Conservation (phyloP, 768 basidiomycete genomes). For the Lentinula edodes region DNA sequence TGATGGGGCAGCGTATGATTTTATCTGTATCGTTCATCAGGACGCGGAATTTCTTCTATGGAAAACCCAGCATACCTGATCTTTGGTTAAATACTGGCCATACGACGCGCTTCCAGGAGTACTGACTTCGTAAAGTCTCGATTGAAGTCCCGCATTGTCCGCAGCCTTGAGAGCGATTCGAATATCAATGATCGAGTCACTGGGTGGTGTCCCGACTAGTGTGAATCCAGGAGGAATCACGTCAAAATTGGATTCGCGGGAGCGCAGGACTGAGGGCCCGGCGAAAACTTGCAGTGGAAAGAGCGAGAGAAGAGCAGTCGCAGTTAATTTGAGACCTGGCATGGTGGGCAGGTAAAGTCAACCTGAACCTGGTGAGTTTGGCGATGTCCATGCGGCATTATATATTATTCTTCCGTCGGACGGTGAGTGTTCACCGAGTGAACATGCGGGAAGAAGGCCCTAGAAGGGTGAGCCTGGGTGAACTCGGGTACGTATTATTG, state of each 20-base stretch:
- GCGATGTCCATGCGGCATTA: neutral
- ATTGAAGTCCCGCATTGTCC: slow-evolving; percentile 21
- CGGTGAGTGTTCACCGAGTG: neutral
- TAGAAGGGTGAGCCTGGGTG: no score
- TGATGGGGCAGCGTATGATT: slow-evolving; percentile 12
- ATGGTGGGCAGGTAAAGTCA: neutral
- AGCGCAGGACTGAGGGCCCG: neutral
- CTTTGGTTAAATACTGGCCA: slow-evolving; percentile 22
- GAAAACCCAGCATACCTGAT: slow-evolving; percentile 15
- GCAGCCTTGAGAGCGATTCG: slow-evolving; percentile 24
- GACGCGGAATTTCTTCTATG: neutral
- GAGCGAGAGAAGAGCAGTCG: neutral
- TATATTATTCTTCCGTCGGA: neutral
- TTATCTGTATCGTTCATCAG: slow-evolving; percentile 10
- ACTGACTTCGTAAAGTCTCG: slow-evolving; percentile 23
- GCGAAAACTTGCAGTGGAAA: neutral
- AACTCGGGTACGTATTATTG: neutral
- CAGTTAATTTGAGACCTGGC: neutral
- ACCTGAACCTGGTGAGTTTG: neutral
- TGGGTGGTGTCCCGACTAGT: slow-evolving; percentile 11
- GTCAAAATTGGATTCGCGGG: neutral
- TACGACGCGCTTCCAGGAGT: slow-evolving; percentile 21
- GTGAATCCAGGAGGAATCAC: neutral
- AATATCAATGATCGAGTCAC: slow-evolving; percentile 17
- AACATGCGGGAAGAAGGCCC: neutral